phyloP scores from a whole-genome alignment of 1,139 yeast genomes.

The Hemisphaericaspora subhashii region DNA sequence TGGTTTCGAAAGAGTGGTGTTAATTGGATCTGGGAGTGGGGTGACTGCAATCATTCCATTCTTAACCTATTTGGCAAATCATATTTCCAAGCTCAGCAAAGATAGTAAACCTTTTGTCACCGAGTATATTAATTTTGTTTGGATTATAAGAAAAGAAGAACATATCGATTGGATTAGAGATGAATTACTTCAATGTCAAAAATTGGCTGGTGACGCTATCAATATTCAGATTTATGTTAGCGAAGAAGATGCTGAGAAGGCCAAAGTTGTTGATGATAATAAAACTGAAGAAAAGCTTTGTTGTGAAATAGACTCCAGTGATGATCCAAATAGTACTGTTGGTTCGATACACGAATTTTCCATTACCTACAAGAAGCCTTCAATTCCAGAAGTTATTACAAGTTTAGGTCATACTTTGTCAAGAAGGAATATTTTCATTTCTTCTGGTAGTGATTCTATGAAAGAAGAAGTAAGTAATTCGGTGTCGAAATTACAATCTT shows the following conservation, averaged over 20 bases:
- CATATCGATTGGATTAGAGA: conserved; percentile 47
- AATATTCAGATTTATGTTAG: conserved; percentile 30
- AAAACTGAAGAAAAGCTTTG: conserved; percentile 5
- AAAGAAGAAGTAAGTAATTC: conserved; percentile 44
- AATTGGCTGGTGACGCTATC: conserved; percentile 24
- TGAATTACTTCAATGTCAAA: conserved; percentile 36
- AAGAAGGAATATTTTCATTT: conserved; percentile 45
- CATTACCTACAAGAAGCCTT: conserved; percentile 35
- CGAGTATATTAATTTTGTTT: conserved; percentile 41
- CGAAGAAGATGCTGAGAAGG: conserved; percentile 6
- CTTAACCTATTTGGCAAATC: conserved; percentile 27
- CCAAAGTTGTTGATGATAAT: too few species aligned
- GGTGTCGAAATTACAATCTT: conserved; percentile 39
- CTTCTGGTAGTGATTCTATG: conserved; percentile 52
- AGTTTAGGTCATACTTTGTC: conserved; percentile 24
- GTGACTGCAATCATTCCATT: conserved; percentile 56
- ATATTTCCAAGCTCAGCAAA: conserved; percentile 16
- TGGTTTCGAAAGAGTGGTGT: conserved; percentile 48
- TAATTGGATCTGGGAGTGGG: conserved; percentile 55
- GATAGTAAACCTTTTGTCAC: conserved; percentile 17
- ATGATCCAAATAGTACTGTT: conserved; percentile 3
- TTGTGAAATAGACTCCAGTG: conserved; percentile 1
- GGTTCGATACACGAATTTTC: conserved; percentile 14
- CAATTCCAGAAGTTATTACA: conserved; percentile 21
- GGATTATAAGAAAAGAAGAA: conserved; percentile 44